Evolutionary conservation across 225 moss, liverwort and hornwort species (phyloP), one percentile per base, ranked within the genome.

Genomic region (Pseudoscleropodium purum): DNA sequence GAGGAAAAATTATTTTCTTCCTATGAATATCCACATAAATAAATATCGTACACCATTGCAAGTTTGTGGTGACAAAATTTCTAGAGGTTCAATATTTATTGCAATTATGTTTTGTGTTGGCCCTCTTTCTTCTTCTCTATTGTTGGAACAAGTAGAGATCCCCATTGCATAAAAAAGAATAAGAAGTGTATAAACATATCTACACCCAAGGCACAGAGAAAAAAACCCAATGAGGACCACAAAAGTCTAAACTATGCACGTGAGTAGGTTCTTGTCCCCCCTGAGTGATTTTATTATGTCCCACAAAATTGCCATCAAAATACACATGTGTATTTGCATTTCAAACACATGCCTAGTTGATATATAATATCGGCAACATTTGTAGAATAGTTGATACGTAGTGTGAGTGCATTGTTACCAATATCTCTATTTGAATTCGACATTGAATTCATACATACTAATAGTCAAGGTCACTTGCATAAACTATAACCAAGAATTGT

Each of bases 141-240:
- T 10, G 3, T 43, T 45, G 3, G 5, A 74, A 29, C 6, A 29
- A 74, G 29, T 43, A 3, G 29, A 1, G 6, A 45, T 17, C 0
- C 9, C 45, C 1, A 45, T 29, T 74, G 45, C 6, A 29, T 29
- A 15, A 29, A 15, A 74, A 29, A 15, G 1, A 25, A 43, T 5
- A 73, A 45, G 3, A 15, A 73, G 10, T 0, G 1, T 45, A 45
- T 9, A 74, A 74, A 45, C 29, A 29, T 10, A 8, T 5, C 6
- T 6, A 0, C 30, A 18, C 4, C 2, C 2, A 18, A 18, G 16
- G 30, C 1, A 0, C 0, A 2, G 2, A 45, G 74, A 18, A 18
- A 47, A 45, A 45, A 14, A 5, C 6, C 3, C 29, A 74, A 74
- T 10, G 4, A 74, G 0, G 45, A 18, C 2, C 10, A 45, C 1